Conservation (phyloP, 2,329 filamentous ascomycete genomes). For the Tolypocladium amazonense region DNA sequence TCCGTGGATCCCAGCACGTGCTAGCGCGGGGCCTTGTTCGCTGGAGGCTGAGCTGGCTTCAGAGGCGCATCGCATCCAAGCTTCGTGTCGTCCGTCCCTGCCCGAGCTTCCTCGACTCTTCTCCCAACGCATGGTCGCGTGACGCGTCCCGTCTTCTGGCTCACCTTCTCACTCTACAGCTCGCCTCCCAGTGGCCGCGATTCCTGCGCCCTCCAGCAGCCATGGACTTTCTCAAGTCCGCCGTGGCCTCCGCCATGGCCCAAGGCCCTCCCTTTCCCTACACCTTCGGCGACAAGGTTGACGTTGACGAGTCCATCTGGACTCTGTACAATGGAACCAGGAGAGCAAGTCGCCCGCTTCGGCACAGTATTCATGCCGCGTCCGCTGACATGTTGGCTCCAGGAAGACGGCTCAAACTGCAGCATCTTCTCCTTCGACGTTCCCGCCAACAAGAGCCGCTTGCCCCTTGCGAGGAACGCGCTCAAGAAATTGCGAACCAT, state of each 20-base stretch:
- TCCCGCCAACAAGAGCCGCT: constrained; percentile 62
- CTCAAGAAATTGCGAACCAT: constrained; percentile 88
- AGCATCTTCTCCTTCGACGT: constrained; percentile 97
- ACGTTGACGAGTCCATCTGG: constrained; percentile 91
- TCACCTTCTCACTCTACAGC: not conserved
- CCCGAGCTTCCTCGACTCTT: not conserved
- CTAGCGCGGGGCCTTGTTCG: not conserved
- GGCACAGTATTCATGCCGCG: not conserved
- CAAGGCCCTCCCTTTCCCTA: constrained; percentile 92
- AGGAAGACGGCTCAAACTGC: constrained; percentile 92
- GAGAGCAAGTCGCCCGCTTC: constrained; percentile 46
- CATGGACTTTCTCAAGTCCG: constrained; percentile 98
- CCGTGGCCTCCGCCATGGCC: constrained; percentile 91
- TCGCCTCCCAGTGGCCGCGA: not conserved
- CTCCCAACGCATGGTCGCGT: not conserved
- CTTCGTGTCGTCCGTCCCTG: constrained; percentile 1
- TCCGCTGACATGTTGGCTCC: not conserved
- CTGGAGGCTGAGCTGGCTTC: not conserved
- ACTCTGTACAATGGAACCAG: constrained; percentile 90
- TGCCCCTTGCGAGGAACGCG: constrained; percentile 86
- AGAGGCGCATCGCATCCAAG: not conserved
- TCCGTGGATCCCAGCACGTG: not conserved
- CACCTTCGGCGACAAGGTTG: constrained; percentile 83
- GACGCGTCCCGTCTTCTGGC: not conserved
- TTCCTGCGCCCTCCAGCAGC: not conserved